Base-by-base conservation (phyloP, 345 rosid genomes). In the Reutealis trisperma region DNA sequence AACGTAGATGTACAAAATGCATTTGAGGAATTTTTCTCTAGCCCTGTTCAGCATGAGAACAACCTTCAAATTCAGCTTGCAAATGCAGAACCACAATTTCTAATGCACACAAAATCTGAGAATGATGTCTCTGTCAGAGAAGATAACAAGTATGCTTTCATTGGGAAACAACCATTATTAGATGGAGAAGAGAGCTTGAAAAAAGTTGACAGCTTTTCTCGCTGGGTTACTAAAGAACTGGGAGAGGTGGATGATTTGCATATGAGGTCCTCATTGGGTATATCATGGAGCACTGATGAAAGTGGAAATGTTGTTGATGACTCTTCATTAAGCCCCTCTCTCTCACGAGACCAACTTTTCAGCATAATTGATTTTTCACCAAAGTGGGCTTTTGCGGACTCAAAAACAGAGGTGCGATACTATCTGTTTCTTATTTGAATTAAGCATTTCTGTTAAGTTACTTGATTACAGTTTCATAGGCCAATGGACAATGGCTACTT, bases 141-240 rank as follows among this genome's bases (percentile, higher is more conserved):
- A 71, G 90, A 79, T 80, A 73, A 77, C 77, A 85, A 80, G 78
- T 78, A 74, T 70, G 18, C 80, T 72, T 76, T 84, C 2, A 19
- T 85, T 67, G 70, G 78, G 42, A 92, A 83, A 85, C 87, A 83
- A 73, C 75, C 87, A 60, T 86, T 94, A 54, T 70, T 88, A 32
- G 87, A 88, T 74, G 85, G 83, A 44, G 92, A 89, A 67, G 90
- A 93, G 52, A 83, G 89, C 79, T 84, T 94, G 85, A 90, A 90
- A 77, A 92, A 94, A 78, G 97, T 91, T 60, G 98, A 94, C 75
- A 94, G 98, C 84, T 94, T 94, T 78, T 90, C 96, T 75, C 87
- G 96, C 42, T 92, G 98, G 98, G 80, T 88, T 58, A 81, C 86
- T 67, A 90, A 84, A 86, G 98, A 92, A 82, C 91, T 94, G 69